Evolutionary conservation across 2,329 filamentous ascomycete species (phyloP).

Genomic region (Penicillium olsonii): DNA sequence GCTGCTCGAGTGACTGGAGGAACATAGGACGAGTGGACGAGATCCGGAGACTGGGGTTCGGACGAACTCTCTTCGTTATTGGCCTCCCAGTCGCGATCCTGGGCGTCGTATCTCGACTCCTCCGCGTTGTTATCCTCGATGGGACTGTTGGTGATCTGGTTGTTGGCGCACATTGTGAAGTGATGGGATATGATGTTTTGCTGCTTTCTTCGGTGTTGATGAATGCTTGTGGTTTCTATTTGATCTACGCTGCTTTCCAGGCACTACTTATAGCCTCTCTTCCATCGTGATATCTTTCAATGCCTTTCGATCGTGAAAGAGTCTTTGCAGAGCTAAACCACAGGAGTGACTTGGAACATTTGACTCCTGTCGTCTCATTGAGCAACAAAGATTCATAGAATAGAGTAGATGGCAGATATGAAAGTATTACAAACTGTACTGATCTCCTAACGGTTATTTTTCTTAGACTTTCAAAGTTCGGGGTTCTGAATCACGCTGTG

Average conservation of each 20-base stretch:
- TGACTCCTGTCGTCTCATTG: not conserved
- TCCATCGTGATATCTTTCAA: conserved; percentile 29
- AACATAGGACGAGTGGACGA: too few species aligned
- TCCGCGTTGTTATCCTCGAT: not conserved
- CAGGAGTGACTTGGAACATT: not conserved
- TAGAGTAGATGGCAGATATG: not conserved
- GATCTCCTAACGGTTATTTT: not conserved
- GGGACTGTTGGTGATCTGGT: not conserved
- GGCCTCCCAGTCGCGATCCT: not conserved
- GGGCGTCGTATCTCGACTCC: not conserved
- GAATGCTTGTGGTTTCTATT: not conserved
- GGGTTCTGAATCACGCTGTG: not conserved
- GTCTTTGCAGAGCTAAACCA: conserved; percentile 23
- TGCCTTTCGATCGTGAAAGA: conserved; percentile 16
- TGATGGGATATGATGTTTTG: not conserved
- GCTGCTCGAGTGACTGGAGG: too few species aligned
- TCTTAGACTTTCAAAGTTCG: not conserved
- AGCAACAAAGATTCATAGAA: not conserved
- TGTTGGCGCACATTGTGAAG: not conserved
- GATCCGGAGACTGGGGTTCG: too few species aligned
- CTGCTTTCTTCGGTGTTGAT: not conserved
- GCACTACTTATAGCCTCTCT: not conserved
- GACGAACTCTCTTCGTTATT: too few species aligned
- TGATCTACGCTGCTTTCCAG: not conserved
- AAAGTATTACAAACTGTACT: not conserved